Conservation (phyloP, 176 grass and related monocot species). For the Triticum dicoccoides region DNA sequence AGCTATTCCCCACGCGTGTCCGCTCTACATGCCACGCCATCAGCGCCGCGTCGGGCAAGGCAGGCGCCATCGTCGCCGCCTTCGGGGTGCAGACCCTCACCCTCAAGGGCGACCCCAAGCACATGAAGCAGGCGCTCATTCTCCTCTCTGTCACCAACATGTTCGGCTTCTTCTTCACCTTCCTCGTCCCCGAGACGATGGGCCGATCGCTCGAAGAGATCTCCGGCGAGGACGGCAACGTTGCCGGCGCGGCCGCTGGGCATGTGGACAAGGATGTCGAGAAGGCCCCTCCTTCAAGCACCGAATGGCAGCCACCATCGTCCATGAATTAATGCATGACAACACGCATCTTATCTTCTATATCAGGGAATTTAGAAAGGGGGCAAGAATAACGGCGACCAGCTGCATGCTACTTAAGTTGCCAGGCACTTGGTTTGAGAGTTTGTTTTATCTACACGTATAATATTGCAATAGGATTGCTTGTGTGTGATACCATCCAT, state of each 20-base stretch:
- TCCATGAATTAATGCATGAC: neutral
- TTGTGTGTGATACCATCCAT: too few species aligned
- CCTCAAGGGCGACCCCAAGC: neutral
- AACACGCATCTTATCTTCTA: neutral
- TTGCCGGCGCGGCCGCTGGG: neutral
- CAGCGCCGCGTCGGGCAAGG: slow-evolving; percentile 24
- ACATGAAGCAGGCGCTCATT: slow-evolving; percentile 12
- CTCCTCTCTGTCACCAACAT: slow-evolving; percentile 19
- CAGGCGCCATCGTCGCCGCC: slow-evolving; percentile 16
- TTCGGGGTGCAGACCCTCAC: slow-evolving; percentile 24
- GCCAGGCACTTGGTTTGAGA: neutral
- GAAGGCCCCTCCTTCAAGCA: neutral
- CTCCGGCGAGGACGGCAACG: slow-evolving; percentile 37
- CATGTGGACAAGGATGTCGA: neutral
- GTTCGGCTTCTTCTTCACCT: slow-evolving; percentile 37
- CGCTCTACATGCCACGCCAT: slow-evolving; percentile 41
- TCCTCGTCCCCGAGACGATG: slow-evolving; percentile 29
- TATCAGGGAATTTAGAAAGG: neutral
- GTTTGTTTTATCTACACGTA: too few species aligned
- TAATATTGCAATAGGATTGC: too few species aligned
- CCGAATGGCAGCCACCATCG: slow-evolving; percentile 12
- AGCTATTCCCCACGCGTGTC: slow-evolving; percentile 37
- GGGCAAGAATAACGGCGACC: slow-evolving; percentile 10
- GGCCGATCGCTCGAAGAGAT: slow-evolving; percentile 40
- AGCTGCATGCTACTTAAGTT: neutral